Evolutionary conservation across 2,329 filamentous ascomycete species (phyloP).

Genomic region (Aspergillus costaricaensis): DNA sequence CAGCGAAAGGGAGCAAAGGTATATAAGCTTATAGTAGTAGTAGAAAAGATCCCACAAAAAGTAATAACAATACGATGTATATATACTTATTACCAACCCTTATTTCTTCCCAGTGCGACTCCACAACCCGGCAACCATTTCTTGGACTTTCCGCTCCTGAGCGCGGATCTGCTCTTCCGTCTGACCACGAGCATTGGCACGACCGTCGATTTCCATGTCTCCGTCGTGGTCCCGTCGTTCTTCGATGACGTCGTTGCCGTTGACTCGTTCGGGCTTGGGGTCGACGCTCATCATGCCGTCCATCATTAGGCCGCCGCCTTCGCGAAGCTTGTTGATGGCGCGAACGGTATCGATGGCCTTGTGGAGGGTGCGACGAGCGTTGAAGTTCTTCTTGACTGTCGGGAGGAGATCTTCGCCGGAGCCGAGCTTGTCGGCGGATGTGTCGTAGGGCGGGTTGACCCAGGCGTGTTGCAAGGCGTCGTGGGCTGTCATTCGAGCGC

Average conservation of each 20-base stretch:
- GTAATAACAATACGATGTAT: not conserved
- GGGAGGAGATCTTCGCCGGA: constrained; percentile 60
- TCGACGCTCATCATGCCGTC: constrained; percentile 61
- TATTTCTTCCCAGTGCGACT: constrained; percentile 22
- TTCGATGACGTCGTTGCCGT: constrained; percentile 46
- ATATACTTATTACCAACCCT: not conserved
- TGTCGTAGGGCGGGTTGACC: constrained; percentile 60
- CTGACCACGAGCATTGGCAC: constrained; percentile 62
- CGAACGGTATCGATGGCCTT: constrained; percentile 69
- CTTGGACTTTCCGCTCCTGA: constrained; percentile 61
- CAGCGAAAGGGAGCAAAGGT: not conserved
- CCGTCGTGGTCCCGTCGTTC: constrained; percentile 33
- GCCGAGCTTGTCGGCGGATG: constrained; percentile 33
- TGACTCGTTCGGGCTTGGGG: constrained; percentile 52
- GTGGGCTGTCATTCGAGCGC: constrained; percentile 86
- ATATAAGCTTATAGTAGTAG: not conserved
- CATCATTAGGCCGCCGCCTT: constrained; percentile 64
- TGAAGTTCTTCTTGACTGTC: constrained; percentile 71
- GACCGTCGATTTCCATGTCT: constrained; percentile 59
- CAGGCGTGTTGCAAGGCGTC: constrained; percentile 68
- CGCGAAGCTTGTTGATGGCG: constrained; percentile 67
- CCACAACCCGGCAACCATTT: constrained; percentile 62
- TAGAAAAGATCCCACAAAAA: not conserved
- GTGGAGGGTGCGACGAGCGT: constrained; percentile 64
- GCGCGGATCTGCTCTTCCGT: constrained; percentile 63